Evolutionary conservation across 2,329 filamentous ascomycete genomes (phyloP).

Genomic region (Sclerotinia subarctica): DNA sequence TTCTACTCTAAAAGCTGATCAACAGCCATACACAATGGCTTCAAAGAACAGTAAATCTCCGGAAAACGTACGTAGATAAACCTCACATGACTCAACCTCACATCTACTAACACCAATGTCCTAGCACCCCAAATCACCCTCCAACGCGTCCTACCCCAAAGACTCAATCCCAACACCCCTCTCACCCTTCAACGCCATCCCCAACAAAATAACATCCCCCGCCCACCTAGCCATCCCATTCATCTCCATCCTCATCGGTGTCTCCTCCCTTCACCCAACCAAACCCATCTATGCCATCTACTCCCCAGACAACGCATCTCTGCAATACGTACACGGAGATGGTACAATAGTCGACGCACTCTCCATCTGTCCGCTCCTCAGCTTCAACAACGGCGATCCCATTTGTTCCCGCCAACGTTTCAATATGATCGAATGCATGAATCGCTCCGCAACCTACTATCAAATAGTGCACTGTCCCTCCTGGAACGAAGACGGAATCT

Average conservation of each 20-base stretch:
- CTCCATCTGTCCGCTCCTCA: background rate
- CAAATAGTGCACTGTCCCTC: background rate
- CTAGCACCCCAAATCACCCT: too few relatives aligned
- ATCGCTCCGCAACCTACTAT: background rate
- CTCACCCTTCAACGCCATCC: background rate
- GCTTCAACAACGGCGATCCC: background rate
- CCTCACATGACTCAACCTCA: too few relatives aligned
- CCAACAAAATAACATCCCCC: background rate
- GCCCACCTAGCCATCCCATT: background rate
- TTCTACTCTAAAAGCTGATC: too few relatives aligned
- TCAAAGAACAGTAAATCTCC: too few relatives aligned
- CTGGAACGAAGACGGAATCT: background rate
- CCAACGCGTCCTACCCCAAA: too few relatives aligned
- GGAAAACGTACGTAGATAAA: too few relatives aligned
- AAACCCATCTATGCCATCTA: conserved; percentile 1
- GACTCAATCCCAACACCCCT: background rate
- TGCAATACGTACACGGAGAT: background rate
- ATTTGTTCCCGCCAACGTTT: background rate
- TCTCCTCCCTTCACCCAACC: background rate
- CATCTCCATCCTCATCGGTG: background rate
- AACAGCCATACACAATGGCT: too few relatives aligned
- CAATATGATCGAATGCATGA: conserved; percentile 1
- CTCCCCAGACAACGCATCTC: background rate
- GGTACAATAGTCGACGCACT: background rate
- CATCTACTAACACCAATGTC: too few relatives aligned